Conservation (phyloP, 23 red algal species). For the Gracilariopsis chorda region DNA sequence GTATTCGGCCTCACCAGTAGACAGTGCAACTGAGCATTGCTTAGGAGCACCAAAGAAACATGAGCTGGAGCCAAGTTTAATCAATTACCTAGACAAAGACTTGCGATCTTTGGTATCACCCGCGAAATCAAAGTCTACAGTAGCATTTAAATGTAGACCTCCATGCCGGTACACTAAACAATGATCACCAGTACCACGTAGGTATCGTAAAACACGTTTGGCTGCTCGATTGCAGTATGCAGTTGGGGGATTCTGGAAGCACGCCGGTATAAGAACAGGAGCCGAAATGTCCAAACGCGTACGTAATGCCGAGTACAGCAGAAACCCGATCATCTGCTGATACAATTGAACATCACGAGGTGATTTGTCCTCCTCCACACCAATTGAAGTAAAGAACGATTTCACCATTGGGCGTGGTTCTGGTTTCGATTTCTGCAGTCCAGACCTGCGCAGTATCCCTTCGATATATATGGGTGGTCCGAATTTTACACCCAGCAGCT, state of each 20-base stretch:
- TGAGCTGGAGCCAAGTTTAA: not conserved
- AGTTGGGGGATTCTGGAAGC: not conserved
- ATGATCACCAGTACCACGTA: not conserved
- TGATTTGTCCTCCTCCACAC: not conserved
- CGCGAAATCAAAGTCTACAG: not conserved
- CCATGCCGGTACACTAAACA: not conserved
- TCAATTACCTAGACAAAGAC: not conserved
- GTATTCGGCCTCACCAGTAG: conserved; percentile 5
- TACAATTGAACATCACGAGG: not conserved
- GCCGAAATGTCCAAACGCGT: not conserved
- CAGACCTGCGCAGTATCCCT: not conserved
- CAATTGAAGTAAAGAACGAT: not conserved
- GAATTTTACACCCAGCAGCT: not conserved
- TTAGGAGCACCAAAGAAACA: not conserved
- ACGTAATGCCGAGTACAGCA: not conserved
- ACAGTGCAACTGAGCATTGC: not conserved
- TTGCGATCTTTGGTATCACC: not conserved
- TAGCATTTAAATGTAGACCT: not conserved
- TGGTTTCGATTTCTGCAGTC: not conserved
- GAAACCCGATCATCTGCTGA: not conserved
- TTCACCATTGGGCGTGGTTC: not conserved
- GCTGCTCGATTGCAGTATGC: not conserved
- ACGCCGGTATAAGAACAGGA: not conserved
- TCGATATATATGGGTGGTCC: not conserved
- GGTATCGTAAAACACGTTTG: not conserved